Evolutionary conservation across 768 basidiomycete genomes (phyloP), one percentile per base, ranked within the genome.

Genomic region (Mycena belliarum): DNA sequence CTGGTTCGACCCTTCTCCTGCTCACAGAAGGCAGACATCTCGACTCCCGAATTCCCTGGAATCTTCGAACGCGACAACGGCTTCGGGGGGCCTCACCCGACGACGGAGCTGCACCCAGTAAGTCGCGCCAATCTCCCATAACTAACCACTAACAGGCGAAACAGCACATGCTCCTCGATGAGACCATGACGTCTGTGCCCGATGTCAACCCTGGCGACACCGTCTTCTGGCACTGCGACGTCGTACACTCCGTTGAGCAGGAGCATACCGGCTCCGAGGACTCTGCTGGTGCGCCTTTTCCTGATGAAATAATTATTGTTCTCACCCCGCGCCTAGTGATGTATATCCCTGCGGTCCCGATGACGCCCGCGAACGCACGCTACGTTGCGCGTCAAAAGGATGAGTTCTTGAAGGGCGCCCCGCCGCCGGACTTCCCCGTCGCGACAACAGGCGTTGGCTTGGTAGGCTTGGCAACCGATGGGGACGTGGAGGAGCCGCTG

Each of bases 321-420:
- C 52, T 67, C 32, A 64, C 23, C 55, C 15, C 43, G 46, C 20
- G 20, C 33, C 4, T 47, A 82, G 89, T 91, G 44, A 88, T 91
- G 83, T 92, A 92, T 60, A 91, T 91, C 49, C 85, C 86, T 1
- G 83, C 89, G 7, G 83, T 87, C 11, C 89, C 88, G 0, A 73
- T 81, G 52, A 90, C 87, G 2, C 80, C 82, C 1, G 73, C 75
- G 61, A 89, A 90, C 68, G 74, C 75, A 37, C 75, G 70, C 15
- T 92, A 92, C 64, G 66, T 92, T 44, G 71, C 76, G 57, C 75
- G 77, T 64, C 91, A 93, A 70, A 82, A 76, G 29, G 80, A 83
- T 37, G 70, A 78, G 14, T 93, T 91, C 72, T 71, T 86, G 38
- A 60, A 70, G 9, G 85, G 85, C 8, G 65, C 80, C 23, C 80